phyloP scores from a whole-genome alignment of 805 yeast genomes.

The Saccharomycopsis oosterbeekiorum region DNA sequence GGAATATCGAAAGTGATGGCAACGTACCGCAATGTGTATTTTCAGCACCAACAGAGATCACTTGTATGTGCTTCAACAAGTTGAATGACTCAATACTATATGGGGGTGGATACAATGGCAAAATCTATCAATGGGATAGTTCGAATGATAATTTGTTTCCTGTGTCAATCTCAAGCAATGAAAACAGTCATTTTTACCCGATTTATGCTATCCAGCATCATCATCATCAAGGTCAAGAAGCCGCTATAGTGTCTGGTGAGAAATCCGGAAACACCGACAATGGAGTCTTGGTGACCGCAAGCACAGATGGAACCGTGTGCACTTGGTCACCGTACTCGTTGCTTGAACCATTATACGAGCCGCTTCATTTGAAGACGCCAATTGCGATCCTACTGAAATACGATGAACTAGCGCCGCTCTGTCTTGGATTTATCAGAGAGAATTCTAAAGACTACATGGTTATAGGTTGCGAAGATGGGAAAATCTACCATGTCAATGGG shows the following conservation, averaged over 20 bases:
- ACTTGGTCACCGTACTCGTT: conserved; percentile 25
- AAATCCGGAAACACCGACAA: background rate
- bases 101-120: conserved; percentile 34
- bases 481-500: conserved; percentile 23
- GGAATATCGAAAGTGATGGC: conserved; percentile 19
- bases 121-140: conserved; percentile 33
- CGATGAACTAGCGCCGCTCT: conserved; percentile 26
- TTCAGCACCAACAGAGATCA: conserved; percentile 27
- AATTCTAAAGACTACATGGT: conserved; percentile 18
- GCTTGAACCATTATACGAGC: conserved; percentile 20
- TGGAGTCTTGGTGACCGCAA: conserved; percentile 21
- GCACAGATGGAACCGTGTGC: conserved; percentile 26
- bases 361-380: conserved; percentile 22
- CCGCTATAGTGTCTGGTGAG: background rate
- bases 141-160: conserved; percentile 1
- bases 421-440: conserved; percentile 17
- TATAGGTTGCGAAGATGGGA: conserved; percentile 28
- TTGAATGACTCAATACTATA: conserved; percentile 25
- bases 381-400: conserved; percentile 20
- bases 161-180: background rate
- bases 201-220: conserved; percentile 8
- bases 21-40: conserved; percentile 25
- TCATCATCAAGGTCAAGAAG: background rate
- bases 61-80: conserved; percentile 26
- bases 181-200: conserved; percentile 10